These are phyloP conservation scores for Beta corolliflora DNA, from an alignment of 179 eudicot genomes.

Conservation along the genomic window DNA sequence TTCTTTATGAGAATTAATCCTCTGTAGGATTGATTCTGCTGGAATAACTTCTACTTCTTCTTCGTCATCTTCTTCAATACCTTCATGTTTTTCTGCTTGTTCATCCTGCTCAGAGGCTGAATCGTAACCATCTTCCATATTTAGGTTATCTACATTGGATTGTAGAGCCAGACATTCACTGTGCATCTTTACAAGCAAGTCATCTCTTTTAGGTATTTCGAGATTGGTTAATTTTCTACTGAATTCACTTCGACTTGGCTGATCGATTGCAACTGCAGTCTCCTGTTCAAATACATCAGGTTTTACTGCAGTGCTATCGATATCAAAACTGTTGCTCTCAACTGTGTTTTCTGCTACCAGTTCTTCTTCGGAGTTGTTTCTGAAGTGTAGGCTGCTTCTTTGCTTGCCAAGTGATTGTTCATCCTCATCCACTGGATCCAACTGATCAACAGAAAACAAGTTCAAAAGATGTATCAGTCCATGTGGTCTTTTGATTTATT, in stretches of 20 bases:
- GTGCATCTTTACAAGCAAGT: constrained; percentile 36
- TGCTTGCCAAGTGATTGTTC: constrained; percentile 50
- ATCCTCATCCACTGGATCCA: constrained; percentile 75
- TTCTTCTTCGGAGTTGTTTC: constrained; percentile 79
- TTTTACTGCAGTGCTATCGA: constrained; percentile 21
- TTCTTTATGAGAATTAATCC: constrained; percentile 76
- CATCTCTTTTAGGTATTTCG: constrained; percentile 52
- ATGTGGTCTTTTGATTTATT: background rate
- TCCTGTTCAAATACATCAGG: constrained; percentile 26
- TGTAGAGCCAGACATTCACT: constrained; percentile 33
- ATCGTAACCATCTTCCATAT: constrained; percentile 34
- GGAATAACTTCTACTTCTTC: constrained; percentile 46
- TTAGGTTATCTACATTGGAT: constrained; percentile 7
- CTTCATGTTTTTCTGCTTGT: constrained; percentile 3
- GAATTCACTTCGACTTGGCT: constrained; percentile 25
- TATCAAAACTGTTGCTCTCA: constrained; percentile 37
- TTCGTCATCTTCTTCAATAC: constrained; percentile 31
- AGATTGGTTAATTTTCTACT: constrained; percentile 43
- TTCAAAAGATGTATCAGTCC: background rate
- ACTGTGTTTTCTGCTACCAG: constrained; percentile 32
- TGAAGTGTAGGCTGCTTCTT: constrained; percentile 41
- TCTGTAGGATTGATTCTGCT: constrained; percentile 55
- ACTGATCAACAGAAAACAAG: constrained; percentile 41
- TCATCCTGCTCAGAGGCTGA: constrained; percentile 29
- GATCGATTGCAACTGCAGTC: constrained; percentile 14